Evolutionary conservation across 352 stramenopile genomes (phyloP).

Genomic region (Globisporangium emineosum): DNA sequence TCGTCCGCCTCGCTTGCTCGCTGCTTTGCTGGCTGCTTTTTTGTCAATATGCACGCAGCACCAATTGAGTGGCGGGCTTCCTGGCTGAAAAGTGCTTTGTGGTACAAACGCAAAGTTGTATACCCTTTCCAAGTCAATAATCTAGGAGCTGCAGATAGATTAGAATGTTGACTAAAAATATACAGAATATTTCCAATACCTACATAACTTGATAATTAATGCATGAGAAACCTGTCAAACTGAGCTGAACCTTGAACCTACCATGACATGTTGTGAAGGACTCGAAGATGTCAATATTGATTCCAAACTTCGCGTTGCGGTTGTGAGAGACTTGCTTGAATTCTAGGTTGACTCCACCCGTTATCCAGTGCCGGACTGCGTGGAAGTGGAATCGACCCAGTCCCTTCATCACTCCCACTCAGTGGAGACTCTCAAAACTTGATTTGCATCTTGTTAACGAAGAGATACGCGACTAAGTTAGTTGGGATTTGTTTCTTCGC

Average conservation of each 20-base stretch:
- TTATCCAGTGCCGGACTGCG: too few species aligned
- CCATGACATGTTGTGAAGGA: background rate
- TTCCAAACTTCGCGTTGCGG: too few species aligned
- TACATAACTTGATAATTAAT: background rate
- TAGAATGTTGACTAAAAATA: background rate
- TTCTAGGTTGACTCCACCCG: too few species aligned
- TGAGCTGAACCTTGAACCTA: background rate
- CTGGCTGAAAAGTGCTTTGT: background rate
- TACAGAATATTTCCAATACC: background rate
- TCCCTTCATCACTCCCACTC: too few species aligned
- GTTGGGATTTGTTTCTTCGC: too few species aligned
- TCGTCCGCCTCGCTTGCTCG: background rate
- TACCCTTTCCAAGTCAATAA: background rate
- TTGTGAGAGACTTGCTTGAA: too few species aligned
- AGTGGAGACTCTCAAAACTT: too few species aligned
- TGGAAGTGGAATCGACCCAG: too few species aligned
- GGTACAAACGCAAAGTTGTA: background rate
- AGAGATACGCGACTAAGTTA: too few species aligned
- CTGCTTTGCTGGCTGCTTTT: conserved; percentile 1
- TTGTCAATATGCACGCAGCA: background rate
- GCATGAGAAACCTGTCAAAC: background rate
- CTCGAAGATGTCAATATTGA: background rate
- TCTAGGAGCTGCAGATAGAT: background rate
- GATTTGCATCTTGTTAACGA: too few species aligned
- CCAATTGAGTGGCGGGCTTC: background rate